Conservation (phyloP, 2,329 filamentous ascomycete genomes). For the Pezicula neosporulosa region DNA sequence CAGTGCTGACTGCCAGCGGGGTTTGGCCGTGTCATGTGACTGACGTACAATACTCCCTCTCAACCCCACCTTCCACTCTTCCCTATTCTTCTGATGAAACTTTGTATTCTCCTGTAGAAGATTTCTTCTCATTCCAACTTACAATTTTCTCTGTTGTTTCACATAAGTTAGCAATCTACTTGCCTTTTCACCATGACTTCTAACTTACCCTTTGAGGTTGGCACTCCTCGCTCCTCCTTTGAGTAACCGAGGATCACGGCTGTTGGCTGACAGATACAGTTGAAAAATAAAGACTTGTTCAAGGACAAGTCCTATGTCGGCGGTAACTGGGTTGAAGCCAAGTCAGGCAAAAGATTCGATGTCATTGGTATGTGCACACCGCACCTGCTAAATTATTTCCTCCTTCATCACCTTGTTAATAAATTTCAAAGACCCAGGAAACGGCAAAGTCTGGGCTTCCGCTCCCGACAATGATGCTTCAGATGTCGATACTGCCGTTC, state of each 20-base stretch:
- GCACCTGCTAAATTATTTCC: not conserved
- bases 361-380: constrained; percentile 39
- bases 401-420: not conserved
- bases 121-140: no score
- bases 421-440: constrained; percentile 39
- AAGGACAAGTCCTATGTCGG: constrained; percentile 49
- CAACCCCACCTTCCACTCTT: no score
- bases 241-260: constrained; percentile 1
- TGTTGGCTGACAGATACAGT: constrained; percentile 27
- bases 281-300: constrained; percentile 51
- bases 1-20: no score
- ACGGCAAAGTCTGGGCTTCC: constrained; percentile 36
- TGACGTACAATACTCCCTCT: no score
- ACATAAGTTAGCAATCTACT: no score
- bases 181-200: constrained; percentile 4
- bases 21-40: no score
- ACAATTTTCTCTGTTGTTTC: no score
- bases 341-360: constrained; percentile 54
- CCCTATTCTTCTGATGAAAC: no score
- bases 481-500: constrained; percentile 59
- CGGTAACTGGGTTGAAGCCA: constrained; percentile 52
- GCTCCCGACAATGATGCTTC: constrained; percentile 41
- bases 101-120: no score
- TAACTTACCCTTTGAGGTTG: constrained; percentile 21
- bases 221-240: not conserved